A percentile compares a stretch with the other conserved stretches of the same genome.
These are phyloP conservation scores for Stephania cephalantha DNA, from an alignment of 164 flowering plant species.

Conservation along the genomic window DNA sequence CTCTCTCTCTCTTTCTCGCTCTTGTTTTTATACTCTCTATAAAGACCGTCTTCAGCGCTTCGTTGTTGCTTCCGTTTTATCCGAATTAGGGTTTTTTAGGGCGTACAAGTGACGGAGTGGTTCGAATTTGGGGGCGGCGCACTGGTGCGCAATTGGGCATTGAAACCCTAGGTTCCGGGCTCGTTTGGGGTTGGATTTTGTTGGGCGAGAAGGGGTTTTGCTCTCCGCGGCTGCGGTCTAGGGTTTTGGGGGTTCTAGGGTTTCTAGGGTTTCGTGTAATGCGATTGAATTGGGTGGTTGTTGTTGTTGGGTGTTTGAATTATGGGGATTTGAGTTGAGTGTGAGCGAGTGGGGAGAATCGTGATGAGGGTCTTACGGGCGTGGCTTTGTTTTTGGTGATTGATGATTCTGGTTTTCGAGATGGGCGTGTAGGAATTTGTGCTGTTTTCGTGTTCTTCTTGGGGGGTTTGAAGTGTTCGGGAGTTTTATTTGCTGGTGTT, in stretches of 20 bases:
- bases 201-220: not conserved
- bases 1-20: slow-evolving; percentile 2
- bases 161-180: slow-evolving; percentile 25
- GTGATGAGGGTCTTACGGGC: slow-evolving; percentile 26
- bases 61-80: slow-evolving; percentile 2
- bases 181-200: not conserved
- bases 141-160: slow-evolving; percentile 5
- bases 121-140: not conserved
- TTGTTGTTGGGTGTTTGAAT: not conserved
- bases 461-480: not conserved
- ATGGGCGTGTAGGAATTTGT: not conserved
- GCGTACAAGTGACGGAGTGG: slow-evolving; percentile 9
- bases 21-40: not conserved
- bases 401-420: not conserved
- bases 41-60: not conserved
- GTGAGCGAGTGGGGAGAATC: slow-evolving; percentile 13
- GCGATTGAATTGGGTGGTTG: slow-evolving; percentile 15
- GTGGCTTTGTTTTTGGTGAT: not conserved
- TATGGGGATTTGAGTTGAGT: not conserved
- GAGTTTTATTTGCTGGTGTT: not conserved
- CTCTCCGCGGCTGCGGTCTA: slow-evolving; percentile 1
- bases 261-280: slow-evolving; percentile 19
- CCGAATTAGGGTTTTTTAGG: slow-evolving; percentile 35
- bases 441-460: not conserved
- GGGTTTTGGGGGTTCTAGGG: slow-evolving; percentile 12